Percentiles rank a stretch among this genome's conserved stretches.
phyloP scores from a whole-genome alignment of 2,329 filamentous ascomycete species.

The Nannizzia gypsea region DNA sequence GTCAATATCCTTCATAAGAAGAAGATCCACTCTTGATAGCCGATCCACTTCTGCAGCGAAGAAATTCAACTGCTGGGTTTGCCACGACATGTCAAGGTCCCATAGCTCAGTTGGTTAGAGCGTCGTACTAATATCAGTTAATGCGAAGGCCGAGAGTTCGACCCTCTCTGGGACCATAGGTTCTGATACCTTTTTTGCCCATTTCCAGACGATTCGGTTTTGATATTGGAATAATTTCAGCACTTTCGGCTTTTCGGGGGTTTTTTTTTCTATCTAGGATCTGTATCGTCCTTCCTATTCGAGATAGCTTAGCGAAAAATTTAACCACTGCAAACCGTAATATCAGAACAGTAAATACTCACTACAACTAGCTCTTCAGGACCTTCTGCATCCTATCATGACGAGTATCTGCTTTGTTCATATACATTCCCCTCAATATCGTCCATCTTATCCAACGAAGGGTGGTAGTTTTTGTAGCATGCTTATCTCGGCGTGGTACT shows the following conservation, averaged over 20 bases:
- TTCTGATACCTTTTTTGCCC: constrained; percentile 2
- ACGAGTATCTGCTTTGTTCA: neutral
- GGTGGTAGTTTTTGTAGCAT: neutral
- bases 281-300: neutral
- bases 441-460: neutral
- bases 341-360: neutral
- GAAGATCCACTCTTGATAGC: neutral
- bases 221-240: neutral
- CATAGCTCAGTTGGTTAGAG: constrained; percentile 5
- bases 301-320: neutral
- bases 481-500: constrained; percentile 43
- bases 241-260: no score
- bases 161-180: constrained; percentile 10
- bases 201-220: neutral
- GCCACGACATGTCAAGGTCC: constrained; percentile 3
- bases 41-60: neutral
- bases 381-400: neutral
- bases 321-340: neutral
- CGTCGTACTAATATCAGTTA: constrained; percentile 5
- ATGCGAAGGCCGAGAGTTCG: constrained; percentile 11
- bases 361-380: neutral
- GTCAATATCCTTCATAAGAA: neutral
- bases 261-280: neutral
- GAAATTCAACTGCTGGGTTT: neutral
- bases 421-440: neutral